Evolutionary conservation across 768 basidiomycete genomes (phyloP).

Genomic region (Roridomyces roridus): DNA sequence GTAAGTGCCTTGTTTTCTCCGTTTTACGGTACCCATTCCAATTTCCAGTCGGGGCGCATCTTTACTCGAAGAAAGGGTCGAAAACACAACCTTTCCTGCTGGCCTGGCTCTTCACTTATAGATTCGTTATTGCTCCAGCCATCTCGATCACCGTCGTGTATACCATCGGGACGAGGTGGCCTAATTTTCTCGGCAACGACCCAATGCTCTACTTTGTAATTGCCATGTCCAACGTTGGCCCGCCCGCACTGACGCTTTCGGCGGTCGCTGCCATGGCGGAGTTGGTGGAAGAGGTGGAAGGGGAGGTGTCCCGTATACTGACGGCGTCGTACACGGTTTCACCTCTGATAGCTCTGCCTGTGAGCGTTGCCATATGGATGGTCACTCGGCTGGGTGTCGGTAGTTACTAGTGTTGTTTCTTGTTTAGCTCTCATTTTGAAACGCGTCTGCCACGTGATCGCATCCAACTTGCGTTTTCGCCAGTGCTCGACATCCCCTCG

Average conservation of each 20-base stretch:
- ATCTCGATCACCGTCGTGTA: slow-evolving; percentile 23
- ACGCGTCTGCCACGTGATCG: too few species aligned
- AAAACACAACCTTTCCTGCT: slow-evolving; percentile 5
- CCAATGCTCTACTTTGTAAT: slow-evolving; percentile 23
- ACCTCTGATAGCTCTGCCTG: slow-evolving; percentile 19
- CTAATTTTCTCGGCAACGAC: slow-evolving; percentile 18
- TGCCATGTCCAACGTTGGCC: slow-evolving; percentile 18
- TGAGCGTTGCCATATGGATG: slow-evolving; percentile 13
- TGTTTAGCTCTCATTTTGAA: too few species aligned
- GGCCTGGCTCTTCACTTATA: slow-evolving; percentile 24
- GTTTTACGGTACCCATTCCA: neutral
- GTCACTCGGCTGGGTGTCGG: neutral
- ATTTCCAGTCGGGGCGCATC: slow-evolving; percentile 17
- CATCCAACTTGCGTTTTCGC: too few species aligned
- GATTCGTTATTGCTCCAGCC: slow-evolving; percentile 21
- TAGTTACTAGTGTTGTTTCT: too few species aligned
- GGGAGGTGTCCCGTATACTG: slow-evolving; percentile 21
- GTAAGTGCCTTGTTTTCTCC: neutral
- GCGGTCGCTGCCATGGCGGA: slow-evolving; percentile 23
- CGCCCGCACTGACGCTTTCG: slow-evolving; percentile 20
- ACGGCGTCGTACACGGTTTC: slow-evolving; percentile 19
- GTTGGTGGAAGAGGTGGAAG: slow-evolving; percentile 13
- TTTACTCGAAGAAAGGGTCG: slow-evolving; percentile 23
- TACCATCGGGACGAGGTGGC: slow-evolving; percentile 17
- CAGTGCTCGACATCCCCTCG: too few species aligned